Base-by-base conservation (phyloP, 352 stramenopile species). In the Globisporangium cystogenes region DNA sequence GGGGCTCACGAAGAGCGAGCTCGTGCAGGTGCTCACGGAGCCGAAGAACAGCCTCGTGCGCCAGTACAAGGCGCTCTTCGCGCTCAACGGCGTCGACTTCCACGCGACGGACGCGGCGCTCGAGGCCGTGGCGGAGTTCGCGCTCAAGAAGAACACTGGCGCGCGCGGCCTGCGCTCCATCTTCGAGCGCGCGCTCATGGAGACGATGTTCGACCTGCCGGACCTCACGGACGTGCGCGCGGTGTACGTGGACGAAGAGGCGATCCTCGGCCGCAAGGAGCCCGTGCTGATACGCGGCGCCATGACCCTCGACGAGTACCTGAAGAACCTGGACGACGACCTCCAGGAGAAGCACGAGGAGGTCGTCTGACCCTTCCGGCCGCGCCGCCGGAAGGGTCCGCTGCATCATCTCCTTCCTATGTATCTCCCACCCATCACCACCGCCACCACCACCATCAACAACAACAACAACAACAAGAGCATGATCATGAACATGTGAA, bases 21-120 rank as follows among this genome's bases (percentile, higher is more conserved):
- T 99, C 16, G 78, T 97, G 26, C 92, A 98, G 60, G 96, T 99
- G 64, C 81, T 99, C 40, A 99, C 93, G 7, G 83, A 98, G 57
- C 96, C 96, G 1, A 98, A 98, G 72, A 99, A 99, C 64, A 97
- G 94, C 40, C 86, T 99, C 18, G 79, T 99, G 55, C 96, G 96
- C 65, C 96, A 99, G 74, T 99, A 99, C 77, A 93, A 90, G 48
- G 95, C 89, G 24, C 74, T 99, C 31, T 99, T 99, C 71, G 88
- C 89, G 24, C 86, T 99, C 57, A 96, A 98, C 68, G 84, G 96
- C 68, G 93, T 98, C 44, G 90, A 98, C 48, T 98, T 99, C 62
- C 87, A 98, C 69, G 76, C 97, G 31, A 99, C 95, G 0, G 83
- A 98, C 43, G 86, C 78, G 27, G 96, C 93, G n/a, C 65, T 99